These are phyloP conservation scores for Lichtheimia corymbifera DNA, from an alignment of 371 early-diverging fungal species.

Conservation along the genomic window DNA sequence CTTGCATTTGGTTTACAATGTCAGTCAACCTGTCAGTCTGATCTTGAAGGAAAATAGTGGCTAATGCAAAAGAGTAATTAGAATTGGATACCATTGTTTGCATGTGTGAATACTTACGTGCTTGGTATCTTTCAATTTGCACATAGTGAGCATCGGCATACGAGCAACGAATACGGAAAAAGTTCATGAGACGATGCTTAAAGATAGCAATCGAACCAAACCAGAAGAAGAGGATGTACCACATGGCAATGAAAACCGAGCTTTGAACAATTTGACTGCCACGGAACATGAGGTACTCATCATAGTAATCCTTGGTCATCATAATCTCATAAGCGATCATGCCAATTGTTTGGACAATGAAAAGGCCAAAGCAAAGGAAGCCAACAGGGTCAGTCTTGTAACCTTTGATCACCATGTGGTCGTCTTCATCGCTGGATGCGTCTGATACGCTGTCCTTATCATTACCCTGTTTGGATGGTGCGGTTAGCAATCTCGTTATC, in stretches of 20 bases:
- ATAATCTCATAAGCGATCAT: constrained; percentile 38
- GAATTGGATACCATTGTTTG: constrained; percentile 32
- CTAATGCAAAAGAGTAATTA: constrained; percentile 27
- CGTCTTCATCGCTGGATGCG: constrained; percentile 22
- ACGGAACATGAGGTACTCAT: constrained; percentile 28
- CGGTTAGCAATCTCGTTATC: not conserved
- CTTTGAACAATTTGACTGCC: constrained; percentile 36
- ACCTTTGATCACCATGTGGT: constrained; percentile 35
- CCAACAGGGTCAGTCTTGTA: constrained; percentile 39
- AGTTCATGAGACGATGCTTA: constrained; percentile 54
- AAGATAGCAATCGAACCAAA: constrained; percentile 49
- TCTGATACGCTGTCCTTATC: too few species aligned
- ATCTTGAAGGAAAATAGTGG: constrained; percentile 26
- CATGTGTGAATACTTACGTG: constrained; percentile 48
- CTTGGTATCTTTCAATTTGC: constrained; percentile 63
- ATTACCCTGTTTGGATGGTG: too few species aligned
- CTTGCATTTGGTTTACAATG: not conserved
- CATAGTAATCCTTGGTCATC: constrained; percentile 36
- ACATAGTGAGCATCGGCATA: constrained; percentile 52
- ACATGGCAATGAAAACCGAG: constrained; percentile 62
- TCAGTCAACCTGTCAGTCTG: constrained; percentile 15
- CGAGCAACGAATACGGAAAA: constrained; percentile 60
- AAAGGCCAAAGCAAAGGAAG: constrained; percentile 15
- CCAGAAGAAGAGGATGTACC: constrained; percentile 72
- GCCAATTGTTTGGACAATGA: constrained; percentile 35